These are phyloP conservation scores for Eucalyptus guilfoylei DNA, from an alignment of 345 rosid species.

Conservation along the genomic window DNA sequence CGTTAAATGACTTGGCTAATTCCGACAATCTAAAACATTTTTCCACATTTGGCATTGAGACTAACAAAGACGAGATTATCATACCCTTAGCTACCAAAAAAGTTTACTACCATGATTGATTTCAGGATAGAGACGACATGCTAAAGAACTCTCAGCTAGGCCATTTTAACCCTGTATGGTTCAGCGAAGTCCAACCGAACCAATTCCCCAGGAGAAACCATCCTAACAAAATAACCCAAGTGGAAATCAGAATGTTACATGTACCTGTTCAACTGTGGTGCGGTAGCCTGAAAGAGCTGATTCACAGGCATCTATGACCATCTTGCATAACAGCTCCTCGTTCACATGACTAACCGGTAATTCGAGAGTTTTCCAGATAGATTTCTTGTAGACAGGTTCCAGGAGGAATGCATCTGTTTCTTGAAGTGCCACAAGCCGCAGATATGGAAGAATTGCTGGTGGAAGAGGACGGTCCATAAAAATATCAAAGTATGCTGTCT, in stretches of 20 bases:
- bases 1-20: not conserved
- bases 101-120: not conserved
- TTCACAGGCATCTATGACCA: constrained; percentile 1
- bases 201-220: not conserved
- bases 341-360: not conserved
- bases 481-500: constrained; percentile 1
- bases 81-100: not conserved
- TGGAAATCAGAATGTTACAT: not conserved
- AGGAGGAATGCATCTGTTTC: constrained; percentile 4
- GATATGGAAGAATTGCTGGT: constrained; percentile 1
- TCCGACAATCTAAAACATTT: not conserved
- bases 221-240: not conserved
- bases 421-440: not conserved
- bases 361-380: constrained; percentile 1
- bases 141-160: not conserved
- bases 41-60: not conserved
- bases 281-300: constrained; percentile 7
- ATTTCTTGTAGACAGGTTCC: not conserved
- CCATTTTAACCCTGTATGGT: not conserved
- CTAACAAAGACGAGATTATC: not conserved
- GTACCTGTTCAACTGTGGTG: constrained; percentile 5
- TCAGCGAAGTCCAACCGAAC: not conserved
- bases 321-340: constrained; percentile 1
- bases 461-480: not conserved
- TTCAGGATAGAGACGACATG: not conserved